Evolutionary conservation across 2,329 filamentous ascomycete genomes (phyloP), one percentile per base, ranked within the genome.

Genomic region (Fusarium haematococcum): DNA sequence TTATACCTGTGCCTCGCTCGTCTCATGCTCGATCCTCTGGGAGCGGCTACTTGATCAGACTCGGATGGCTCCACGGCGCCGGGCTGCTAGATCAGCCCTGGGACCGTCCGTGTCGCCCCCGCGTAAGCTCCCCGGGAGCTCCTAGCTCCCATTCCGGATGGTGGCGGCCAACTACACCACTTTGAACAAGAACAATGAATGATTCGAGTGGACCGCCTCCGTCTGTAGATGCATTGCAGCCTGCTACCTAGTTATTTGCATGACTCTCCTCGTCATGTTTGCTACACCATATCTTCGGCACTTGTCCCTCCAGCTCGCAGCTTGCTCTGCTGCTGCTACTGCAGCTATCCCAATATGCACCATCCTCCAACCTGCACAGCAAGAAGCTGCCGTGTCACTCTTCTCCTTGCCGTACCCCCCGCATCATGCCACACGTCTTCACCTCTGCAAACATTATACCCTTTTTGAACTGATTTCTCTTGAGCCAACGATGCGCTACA

Each of bases 81-180:
- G 59, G 41, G 59, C 43, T 62, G 59, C 35, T 50, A 50, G 37
- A 27, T 39, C 56, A 58, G 56, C 56, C 56, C 56, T 58, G 35
- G 33, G 33, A 37, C 23, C 11, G 56, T 58, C 33, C 27, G 30
- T 54, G 59, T 62, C 32, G 32, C 45, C 48, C 48, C 61, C 61
- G 61, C 61, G 61, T 43, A 63, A 57, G 48, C 25, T 63, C 50
- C 50, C 61, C 37, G 58, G 16, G n/a, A 43, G n/a, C 45, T 33
- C 37, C 58, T 43, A 63, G 35, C 48, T 57, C 41, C 37, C 63
- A 70, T 70, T 71, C 43, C 57, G 43, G 61, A 39, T 43, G 14
- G 45, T 63, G 61, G 61, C 61, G 57, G 57, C 58, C 63, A 66
- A 54, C 64, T 33, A 54, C 63, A 61, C 43, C 33, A 50, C 35